These are phyloP conservation scores for Trypanosomatidae sp. DNA, from an alignment of 208 protist genomes.

Conservation along the genomic window DNA sequence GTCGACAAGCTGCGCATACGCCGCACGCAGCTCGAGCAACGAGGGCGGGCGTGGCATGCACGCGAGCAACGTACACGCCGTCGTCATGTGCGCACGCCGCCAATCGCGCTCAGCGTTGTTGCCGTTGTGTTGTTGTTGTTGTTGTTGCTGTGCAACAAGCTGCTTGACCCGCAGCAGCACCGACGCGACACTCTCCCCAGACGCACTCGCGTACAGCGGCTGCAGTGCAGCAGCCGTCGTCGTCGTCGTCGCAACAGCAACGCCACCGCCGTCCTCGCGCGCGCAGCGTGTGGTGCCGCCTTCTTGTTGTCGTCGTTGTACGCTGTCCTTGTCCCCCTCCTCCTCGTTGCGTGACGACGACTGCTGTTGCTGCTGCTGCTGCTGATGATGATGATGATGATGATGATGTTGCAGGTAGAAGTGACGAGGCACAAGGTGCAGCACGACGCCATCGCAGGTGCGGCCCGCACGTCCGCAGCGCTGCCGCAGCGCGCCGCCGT, in stretches of 20 bases:
- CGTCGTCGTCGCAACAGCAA: constrained; percentile 1
- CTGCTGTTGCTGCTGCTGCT: background rate
- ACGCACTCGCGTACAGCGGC: too few relatives aligned
- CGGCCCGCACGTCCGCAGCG: constrained; percentile 47
- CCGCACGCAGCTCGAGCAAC: constrained; percentile 8
- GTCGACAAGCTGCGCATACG: constrained; percentile 29
- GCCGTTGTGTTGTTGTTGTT: background rate
- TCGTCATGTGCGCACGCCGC: too few relatives aligned
- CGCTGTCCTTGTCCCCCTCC: background rate
- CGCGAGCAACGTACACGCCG: constrained; percentile 11
- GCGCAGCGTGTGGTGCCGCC: background rate
- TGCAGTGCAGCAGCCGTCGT: constrained; percentile 9
- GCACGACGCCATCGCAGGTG: constrained; percentile 48
- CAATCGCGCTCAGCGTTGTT: too few relatives aligned
- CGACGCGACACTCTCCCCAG: constrained; percentile 16
- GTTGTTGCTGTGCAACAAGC: constrained; percentile 12
- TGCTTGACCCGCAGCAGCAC: constrained; percentile 43
- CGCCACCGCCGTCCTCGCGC: too few relatives aligned
- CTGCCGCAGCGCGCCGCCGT: constrained; percentile 30
- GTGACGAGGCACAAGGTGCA: constrained; percentile 40
- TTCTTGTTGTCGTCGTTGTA: background rate
- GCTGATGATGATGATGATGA: background rate
- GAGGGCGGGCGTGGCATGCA: constrained; percentile 21
- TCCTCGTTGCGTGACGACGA: background rate
- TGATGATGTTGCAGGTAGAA: constrained; percentile 8